These are phyloP conservation scores for Cercospora brassicicola DNA, from an alignment of 2,329 filamentous ascomycete species.

Conservation along the genomic window DNA sequence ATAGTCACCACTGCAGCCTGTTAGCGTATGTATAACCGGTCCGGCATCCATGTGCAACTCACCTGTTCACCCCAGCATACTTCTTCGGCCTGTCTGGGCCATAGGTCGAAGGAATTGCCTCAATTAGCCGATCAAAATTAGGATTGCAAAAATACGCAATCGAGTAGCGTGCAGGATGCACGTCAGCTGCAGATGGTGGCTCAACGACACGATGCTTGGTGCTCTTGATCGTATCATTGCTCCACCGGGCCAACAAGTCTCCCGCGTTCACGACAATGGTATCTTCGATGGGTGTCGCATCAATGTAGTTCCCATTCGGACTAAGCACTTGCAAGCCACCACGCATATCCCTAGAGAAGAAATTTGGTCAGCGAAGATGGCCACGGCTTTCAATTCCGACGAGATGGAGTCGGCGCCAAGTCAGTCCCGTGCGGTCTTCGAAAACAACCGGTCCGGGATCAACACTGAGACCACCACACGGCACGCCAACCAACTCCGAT, in stretches of 20 bases:
- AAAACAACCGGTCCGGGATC: not conserved
- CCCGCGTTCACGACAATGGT: constrained; percentile 89
- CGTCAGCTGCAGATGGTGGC: constrained; percentile 61
- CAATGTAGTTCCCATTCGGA: constrained; percentile 72
- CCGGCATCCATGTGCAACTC: constrained; percentile 8
- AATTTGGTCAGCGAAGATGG: constrained; percentile 30
- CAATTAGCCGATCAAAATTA: constrained; percentile 72
- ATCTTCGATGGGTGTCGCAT: constrained; percentile 77
- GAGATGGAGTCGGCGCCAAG: constrained; percentile 2
- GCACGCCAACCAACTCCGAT: constrained; percentile 1
- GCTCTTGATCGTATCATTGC: constrained; percentile 86
- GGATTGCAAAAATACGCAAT: constrained; percentile 94
- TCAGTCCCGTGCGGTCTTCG: not conserved
- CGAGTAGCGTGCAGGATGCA: constrained; percentile 69
- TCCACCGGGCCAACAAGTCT: constrained; percentile 75
- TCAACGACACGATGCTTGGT: constrained; percentile 89
- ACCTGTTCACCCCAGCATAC: constrained; percentile 68
- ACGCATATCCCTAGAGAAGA: constrained; percentile 48
- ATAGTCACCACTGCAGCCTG: constrained; percentile 66
- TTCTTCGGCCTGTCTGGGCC: constrained; percentile 66
- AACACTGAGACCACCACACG: not conserved
- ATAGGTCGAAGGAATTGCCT: constrained; percentile 78
- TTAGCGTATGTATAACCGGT: constrained; percentile 9
- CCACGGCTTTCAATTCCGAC: not conserved
- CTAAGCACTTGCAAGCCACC: constrained; percentile 64